A percentile compares a stretch with the other conserved stretches of the same genome.
phyloP scores from a whole-genome alignment of 495 filamentous ascomycete species.

The Trichoderma orchidacearum region DNA sequence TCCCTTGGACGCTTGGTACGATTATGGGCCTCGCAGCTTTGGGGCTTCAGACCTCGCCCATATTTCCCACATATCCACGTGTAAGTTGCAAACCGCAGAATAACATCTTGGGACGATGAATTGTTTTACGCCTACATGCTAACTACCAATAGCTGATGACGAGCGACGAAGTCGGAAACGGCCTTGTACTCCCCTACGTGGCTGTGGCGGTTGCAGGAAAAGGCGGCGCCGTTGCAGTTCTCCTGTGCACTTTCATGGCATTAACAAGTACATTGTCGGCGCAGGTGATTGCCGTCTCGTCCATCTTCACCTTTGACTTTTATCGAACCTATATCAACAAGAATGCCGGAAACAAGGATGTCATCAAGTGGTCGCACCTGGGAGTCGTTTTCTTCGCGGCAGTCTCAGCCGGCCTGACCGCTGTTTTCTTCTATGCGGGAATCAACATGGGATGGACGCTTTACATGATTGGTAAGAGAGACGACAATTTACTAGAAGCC shows the following conservation, averaged over 20 bases:
- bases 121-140: neutral
- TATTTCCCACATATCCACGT: slow-evolving; percentile 26
- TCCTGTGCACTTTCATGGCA: slow-evolving; percentile 39
- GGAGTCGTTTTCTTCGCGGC: slow-evolving; percentile 33
- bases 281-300: slow-evolving; percentile 39
- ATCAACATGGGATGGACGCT: slow-evolving; percentile 31
- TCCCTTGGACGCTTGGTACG: slow-evolving; percentile 36
- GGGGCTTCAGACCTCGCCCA: slow-evolving; percentile 27
- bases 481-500: neutral
- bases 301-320: slow-evolving; percentile 40
- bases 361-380: slow-evolving; percentile 33
- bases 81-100: neutral
- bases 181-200: slow-evolving; percentile 28
- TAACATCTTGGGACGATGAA: no score
- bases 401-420: slow-evolving; percentile 21
- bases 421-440: slow-evolving; percentile 27
- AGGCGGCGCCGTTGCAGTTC: slow-evolving; percentile 30
- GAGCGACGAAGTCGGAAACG: slow-evolving; percentile 24
- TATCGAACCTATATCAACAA: slow-evolving; percentile 41
- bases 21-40: slow-evolving; percentile 31
- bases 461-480: neutral
- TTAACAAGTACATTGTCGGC: slow-evolving; percentile 33
- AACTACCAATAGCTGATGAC: slow-evolving; percentile 30
- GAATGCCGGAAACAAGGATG: slow-evolving; percentile 20
- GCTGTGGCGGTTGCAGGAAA: slow-evolving; percentile 33